Evolutionary conservation across 768 basidiomycete genomes (phyloP), one percentile per base, ranked within the genome.

Genomic region (Suillus spraguei): DNA sequence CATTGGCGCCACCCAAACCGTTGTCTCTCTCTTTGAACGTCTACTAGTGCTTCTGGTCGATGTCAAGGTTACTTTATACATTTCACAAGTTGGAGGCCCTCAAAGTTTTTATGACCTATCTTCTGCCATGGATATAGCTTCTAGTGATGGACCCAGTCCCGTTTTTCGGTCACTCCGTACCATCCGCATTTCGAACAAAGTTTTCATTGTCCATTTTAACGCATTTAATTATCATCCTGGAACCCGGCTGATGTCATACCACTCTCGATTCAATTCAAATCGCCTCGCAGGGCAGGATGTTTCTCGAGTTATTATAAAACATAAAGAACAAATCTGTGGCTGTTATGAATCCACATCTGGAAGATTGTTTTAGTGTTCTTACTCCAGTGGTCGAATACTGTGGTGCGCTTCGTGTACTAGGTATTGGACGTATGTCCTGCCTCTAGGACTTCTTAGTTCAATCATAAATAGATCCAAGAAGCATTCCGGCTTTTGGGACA

Each of bases 311-410:
- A 56, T n/a, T 16, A 10, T 24, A 17, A n/a, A 39, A 20, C 44
- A 59, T 46, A 10, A 39, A 49, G 59, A 46, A n/a, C n/a, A 46
- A 46, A 46, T 11, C n/a, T 44, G 42, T 46, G 44, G n/a, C 46
- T 11, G n/a, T 47, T 2, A 22, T 47, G 11, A 11, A 22, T 22
- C 13, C 11, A 6, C 11, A 47, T 11, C n/a, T 22, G 46, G 46
- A 47, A 47, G 46, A 13, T 22, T 47, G n/a, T 47, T 47, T 24
- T 47, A 47, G 22, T 47, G 22, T 24, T 47, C 13, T 47, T 14
- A 22, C 20, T 11, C n/a, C 28, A 28, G 28, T 44, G 20, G 42
- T 46, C 46, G n/a, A 46, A 22, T 44, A 10, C 4, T 44, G 46
- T 46, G 11, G 6, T 46, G n/a, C 11, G n/a, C 11, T 13, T 47